Evolutionary conservation across 305 asterid species (phyloP).

Genomic region (Fraxinus floribunda): DNA sequence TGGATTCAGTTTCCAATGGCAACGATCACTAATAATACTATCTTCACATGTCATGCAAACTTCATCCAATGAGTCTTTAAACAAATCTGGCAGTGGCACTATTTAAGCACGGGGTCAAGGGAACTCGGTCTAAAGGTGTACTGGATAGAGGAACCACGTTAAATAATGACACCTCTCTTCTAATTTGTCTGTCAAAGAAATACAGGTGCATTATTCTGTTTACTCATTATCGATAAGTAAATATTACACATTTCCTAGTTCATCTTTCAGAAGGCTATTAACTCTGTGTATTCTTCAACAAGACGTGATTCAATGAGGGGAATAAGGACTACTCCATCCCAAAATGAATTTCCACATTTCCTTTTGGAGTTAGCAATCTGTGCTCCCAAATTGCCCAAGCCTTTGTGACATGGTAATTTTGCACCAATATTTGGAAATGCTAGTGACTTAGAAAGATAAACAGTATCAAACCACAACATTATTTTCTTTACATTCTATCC

Average conservation of each 20-base stretch:
- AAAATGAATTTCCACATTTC: background rate
- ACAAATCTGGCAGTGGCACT: background rate
- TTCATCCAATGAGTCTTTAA: background rate
- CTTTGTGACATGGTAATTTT: background rate
- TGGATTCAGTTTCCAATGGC: background rate
- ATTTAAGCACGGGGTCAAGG: constrained; percentile 4
- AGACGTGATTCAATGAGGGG: constrained; percentile 7
- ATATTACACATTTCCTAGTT: background rate
- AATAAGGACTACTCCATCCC: constrained; percentile 1
- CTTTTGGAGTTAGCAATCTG: background rate
- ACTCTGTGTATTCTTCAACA: background rate
- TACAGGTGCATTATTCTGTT: too few relatives aligned
- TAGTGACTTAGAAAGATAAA: background rate
- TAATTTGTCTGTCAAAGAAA: too few relatives aligned
- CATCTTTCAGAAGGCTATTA: background rate
- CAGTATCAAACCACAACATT: background rate
- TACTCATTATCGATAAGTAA: too few relatives aligned
- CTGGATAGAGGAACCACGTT: too few relatives aligned
- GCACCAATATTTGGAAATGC: background rate
- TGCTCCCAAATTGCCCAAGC: background rate
- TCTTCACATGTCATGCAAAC: background rate
- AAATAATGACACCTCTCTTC: too few relatives aligned
- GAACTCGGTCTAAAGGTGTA: too few relatives aligned
- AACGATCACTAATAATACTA: constrained; percentile 2
- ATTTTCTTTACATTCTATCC: background rate